phyloP scores from a whole-genome alignment of 257 asterid genomes.

The Scutellaria galericulata region DNA sequence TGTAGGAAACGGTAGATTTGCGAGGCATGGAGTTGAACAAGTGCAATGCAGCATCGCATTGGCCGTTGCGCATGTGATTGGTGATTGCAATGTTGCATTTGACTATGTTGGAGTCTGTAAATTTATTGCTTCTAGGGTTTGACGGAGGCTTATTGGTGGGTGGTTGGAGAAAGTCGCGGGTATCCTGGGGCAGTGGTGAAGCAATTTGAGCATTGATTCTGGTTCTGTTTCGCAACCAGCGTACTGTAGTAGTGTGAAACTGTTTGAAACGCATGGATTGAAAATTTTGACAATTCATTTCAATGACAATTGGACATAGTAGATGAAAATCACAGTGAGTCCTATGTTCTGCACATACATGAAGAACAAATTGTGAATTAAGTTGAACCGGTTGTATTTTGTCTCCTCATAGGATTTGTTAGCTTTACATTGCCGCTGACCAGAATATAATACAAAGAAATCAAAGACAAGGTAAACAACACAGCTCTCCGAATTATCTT shows the following conservation, averaged over 20 bases:
- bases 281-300: slow-evolving; percentile 14
- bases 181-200: slow-evolving; percentile 22
- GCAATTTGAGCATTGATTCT: slow-evolving; percentile 34
- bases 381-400: too few species aligned
- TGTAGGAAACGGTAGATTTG: slow-evolving; percentile 74
- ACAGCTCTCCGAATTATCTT: not conserved
- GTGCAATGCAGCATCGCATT: slow-evolving; percentile 62
- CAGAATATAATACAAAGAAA: not conserved
- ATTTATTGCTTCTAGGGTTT: slow-evolving; percentile 27
- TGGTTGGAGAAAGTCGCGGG: slow-evolving; percentile 27
- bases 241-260: slow-evolving; percentile 43
- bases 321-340: too few species aligned
- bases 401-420: not conserved
- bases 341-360: too few species aligned
- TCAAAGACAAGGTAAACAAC: not conserved
- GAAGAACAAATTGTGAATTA: too few species aligned
- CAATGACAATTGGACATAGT: not conserved
- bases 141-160: slow-evolving; percentile 35
- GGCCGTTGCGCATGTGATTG: slow-evolving; percentile 74
- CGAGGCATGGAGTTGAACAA: slow-evolving; percentile 76
- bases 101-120: slow-evolving; percentile 59
- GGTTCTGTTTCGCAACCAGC: slow-evolving; percentile 27
- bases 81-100: slow-evolving; percentile 74
- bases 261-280: slow-evolving; percentile 50
- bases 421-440: not conserved